These are phyloP conservation scores for Hypoxylon lienhwacheense DNA, from an alignment of 495 filamentous ascomycete species.

Conservation along the genomic window DNA sequence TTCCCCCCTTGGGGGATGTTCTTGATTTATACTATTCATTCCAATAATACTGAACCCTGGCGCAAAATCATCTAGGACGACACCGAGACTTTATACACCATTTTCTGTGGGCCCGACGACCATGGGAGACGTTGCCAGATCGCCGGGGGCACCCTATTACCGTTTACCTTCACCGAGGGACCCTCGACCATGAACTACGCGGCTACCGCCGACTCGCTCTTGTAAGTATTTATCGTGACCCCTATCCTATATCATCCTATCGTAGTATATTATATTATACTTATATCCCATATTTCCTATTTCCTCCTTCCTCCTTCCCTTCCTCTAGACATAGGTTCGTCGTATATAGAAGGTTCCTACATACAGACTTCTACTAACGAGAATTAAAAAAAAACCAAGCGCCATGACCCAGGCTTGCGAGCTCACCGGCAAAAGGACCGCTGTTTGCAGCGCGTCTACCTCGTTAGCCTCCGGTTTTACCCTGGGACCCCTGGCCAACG, in stretches of 20 bases:
- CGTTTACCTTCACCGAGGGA: conserved; percentile 46
- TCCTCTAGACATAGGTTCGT: too few species aligned
- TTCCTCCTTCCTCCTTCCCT: neutral
- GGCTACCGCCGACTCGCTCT: conserved; percentile 29
- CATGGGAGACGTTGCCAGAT: conserved; percentile 15
- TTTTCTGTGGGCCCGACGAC: conserved; percentile 43
- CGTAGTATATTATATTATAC: neutral
- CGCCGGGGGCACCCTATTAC: conserved; percentile 11
- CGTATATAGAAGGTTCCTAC: too few species aligned
- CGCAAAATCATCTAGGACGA: conserved; percentile 32
- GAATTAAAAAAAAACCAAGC: conserved; percentile 23
- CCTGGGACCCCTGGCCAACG: conserved; percentile 38
- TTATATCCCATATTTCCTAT: neutral
- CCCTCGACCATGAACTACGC: conserved; percentile 39
- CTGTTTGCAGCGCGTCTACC: conserved; percentile 45
- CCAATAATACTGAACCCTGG: too few species aligned
- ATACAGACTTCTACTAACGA: too few species aligned
- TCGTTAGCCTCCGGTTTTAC: conserved; percentile 26
- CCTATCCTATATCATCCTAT: neutral
- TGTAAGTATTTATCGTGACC: conserved; percentile 29
- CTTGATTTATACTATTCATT: too few species aligned
- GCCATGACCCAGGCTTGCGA: conserved; percentile 40
- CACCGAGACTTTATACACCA: conserved; percentile 42
- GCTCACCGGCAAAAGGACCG: conserved; percentile 39
- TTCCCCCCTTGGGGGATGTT: too few species aligned